These are phyloP conservation scores for Fusarium equiseti DNA, from an alignment of 2,329 filamentous ascomycete genomes.

Conservation along the genomic window DNA sequence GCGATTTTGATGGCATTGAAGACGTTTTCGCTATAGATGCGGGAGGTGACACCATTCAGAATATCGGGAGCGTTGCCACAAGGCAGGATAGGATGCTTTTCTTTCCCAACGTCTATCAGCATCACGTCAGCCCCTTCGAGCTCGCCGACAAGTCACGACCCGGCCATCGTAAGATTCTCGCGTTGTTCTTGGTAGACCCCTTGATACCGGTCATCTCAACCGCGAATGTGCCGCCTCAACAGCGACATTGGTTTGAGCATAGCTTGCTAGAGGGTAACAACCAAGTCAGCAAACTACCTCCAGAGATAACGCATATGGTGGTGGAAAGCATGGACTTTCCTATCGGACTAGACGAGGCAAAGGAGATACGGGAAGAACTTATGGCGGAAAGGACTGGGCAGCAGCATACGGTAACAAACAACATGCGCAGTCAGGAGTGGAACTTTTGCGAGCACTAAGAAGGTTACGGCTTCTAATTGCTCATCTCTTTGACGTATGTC, in stretches of 20 bases:
- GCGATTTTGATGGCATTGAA: conserved; percentile 52
- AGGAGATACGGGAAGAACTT: conserved; percentile 24
- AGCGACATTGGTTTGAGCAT: conserved; percentile 53
- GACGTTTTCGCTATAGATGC: conserved; percentile 53
- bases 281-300: conserved; percentile 24
- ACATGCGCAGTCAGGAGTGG: conserved; percentile 16
- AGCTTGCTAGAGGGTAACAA: not conserved
- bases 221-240: conserved; percentile 60
- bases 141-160: conserved; percentile 64
- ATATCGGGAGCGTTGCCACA: conserved; percentile 62
- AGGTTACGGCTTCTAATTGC: not conserved
- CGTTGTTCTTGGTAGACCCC: conserved; percentile 72
- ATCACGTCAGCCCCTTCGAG: conserved; percentile 63
- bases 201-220: conserved; percentile 58
- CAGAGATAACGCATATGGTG: conserved; percentile 33
- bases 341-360: conserved; percentile 30
- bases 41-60: conserved; percentile 43
- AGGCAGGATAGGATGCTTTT: conserved; percentile 62
- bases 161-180: conserved; percentile 70
- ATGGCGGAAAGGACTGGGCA: conserved; percentile 28
- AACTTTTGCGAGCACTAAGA: conserved; percentile 37
- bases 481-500: no score
- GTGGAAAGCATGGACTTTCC: conserved; percentile 33
- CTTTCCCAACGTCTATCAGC: conserved; percentile 68
- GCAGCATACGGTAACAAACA: conserved; percentile 1